Conservation (phyloP, 2,329 filamentous ascomycete species). For the Clarireedia hainanense region DNA sequence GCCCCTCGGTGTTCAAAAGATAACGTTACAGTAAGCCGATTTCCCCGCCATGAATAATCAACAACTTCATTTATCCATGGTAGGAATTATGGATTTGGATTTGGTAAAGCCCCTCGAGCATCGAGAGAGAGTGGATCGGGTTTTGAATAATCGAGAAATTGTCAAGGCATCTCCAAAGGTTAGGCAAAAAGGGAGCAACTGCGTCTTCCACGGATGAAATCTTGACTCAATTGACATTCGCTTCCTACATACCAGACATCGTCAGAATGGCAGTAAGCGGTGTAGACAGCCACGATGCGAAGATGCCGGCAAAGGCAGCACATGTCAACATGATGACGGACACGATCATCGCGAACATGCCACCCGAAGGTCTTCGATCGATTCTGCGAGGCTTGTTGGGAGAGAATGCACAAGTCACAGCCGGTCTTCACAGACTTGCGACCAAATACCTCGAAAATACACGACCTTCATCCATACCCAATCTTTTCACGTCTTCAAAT, state of each 20-base stretch:
- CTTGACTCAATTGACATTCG: background rate
- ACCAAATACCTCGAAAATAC: conserved; percentile 24
- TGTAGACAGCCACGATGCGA: background rate
- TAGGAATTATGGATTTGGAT: too few species aligned
- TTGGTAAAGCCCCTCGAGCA: too few species aligned
- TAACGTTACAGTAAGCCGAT: background rate
- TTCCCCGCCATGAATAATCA: background rate
- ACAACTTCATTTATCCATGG: too few species aligned
- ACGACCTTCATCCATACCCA: conserved; percentile 14
- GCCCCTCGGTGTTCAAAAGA: background rate
- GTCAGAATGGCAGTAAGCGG: background rate
- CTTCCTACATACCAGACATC: background rate
- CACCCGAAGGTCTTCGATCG: conserved; percentile 33
- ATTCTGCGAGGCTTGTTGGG: conserved; percentile 30
- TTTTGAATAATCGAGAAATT: background rate
- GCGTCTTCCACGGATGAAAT: too few species aligned
- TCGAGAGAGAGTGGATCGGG: background rate
- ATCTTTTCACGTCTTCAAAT: conserved; percentile 10
- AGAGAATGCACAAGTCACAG: conserved; percentile 27
- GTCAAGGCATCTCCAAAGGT: background rate
- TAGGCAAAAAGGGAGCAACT: background rate
- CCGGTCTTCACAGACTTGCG: conserved; percentile 29
- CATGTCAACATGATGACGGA: conserved; percentile 42
- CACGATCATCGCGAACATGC: conserved; percentile 37
- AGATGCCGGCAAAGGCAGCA: conserved; percentile 22